A percentile compares a stretch with the other conserved stretches of the same genome.
Conservation (phyloP, 2,329 filamentous ascomycete species). For the Exophiala phaeomuriformis region DNA sequence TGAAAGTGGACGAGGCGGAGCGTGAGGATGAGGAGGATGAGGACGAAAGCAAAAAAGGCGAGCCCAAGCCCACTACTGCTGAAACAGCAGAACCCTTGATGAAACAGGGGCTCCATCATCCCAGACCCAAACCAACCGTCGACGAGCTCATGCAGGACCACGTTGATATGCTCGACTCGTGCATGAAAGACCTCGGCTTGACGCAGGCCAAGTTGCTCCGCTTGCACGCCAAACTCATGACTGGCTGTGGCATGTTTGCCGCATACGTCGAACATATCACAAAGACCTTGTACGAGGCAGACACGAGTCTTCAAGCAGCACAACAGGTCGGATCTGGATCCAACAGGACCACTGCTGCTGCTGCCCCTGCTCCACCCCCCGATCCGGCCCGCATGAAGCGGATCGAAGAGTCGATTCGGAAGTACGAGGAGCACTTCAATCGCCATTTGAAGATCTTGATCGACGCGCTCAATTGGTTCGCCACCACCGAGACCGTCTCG, state of each 20-base stretch:
- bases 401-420: conserved; percentile 76
- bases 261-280: conserved; percentile 81
- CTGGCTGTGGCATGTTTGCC: conserved; percentile 90
- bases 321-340: conserved; percentile 1
- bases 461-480: conserved; percentile 92
- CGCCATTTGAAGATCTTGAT: conserved; percentile 87
- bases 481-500: conserved; percentile 93
- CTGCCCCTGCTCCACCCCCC: conserved; percentile 27
- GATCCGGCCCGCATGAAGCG: conserved; percentile 60
- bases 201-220: conserved; percentile 91
- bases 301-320: conserved; percentile 44
- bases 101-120: conserved; percentile 27
- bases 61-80: too few relatives aligned
- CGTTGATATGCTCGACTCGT: conserved; percentile 95
- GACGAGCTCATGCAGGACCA: conserved; percentile 99
- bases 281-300: conserved; percentile 73
- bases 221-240: conserved; percentile 95
- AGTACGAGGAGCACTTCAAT: conserved; percentile 90
- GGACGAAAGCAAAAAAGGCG: too few relatives aligned
- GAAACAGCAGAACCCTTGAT: background rate
- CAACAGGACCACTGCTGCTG: conserved; percentile 26
- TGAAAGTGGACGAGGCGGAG: conserved; percentile 60
- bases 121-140: conserved; percentile 61
- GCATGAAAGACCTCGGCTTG: conserved; percentile 97
- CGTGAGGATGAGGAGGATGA: conserved; percentile 14